These are phyloP conservation scores for Aphanocladium album DNA, from an alignment of 2,329 filamentous ascomycete genomes.

Conservation along the genomic window DNA sequence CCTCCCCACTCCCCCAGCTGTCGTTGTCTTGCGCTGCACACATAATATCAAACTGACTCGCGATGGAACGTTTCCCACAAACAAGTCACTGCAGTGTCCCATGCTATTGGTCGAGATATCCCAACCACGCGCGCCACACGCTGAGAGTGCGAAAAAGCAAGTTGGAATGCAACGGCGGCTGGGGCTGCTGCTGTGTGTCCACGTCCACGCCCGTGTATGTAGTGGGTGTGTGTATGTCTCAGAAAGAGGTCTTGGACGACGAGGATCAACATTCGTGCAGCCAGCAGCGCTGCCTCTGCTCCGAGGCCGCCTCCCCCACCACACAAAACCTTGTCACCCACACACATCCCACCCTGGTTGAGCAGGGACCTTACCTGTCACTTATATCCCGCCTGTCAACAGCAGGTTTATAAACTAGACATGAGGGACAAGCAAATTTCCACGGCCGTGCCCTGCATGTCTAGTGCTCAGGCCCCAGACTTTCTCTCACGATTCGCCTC, in stretches of 20 bases:
- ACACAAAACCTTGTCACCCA: neutral
- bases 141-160: slow-evolving; percentile 4
- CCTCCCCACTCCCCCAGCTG: too few relatives aligned
- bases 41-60: neutral
- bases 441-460: slow-evolving; percentile 6
- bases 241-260: neutral
- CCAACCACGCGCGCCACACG: neutral
- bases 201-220: too few relatives aligned
- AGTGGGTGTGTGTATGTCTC: neutral
- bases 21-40: neutral
- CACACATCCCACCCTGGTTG: neutral
- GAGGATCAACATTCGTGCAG: slow-evolving; percentile 1
- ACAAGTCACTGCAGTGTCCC: neutral
- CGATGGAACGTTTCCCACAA: neutral
- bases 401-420: neutral
- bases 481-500: neutral
- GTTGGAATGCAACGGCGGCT: neutral
- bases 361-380: neutral
- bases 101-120: slow-evolving; percentile 2
- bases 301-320: neutral
- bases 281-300: neutral
- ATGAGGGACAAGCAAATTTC: neutral
- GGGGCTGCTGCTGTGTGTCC: too few relatives aligned
- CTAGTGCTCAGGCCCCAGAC: neutral
- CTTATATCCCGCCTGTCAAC: neutral